Base-by-base conservation (phyloP, 148 eudicot genomes). In the Mesembryanthemum crystallinum region DNA sequence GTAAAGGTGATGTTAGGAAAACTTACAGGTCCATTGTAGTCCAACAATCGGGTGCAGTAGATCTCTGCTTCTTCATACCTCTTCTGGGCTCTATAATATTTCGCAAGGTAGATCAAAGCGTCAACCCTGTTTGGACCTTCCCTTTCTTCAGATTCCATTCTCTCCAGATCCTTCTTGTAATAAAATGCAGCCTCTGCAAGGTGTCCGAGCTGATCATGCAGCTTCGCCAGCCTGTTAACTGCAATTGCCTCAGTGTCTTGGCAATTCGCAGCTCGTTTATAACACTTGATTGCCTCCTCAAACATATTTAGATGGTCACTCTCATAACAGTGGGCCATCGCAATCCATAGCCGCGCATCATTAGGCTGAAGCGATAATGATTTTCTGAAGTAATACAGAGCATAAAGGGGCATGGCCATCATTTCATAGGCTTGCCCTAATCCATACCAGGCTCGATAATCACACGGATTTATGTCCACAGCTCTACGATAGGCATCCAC, bases 371-470 rank as follows among this genome's bases (percentile, higher is more conserved):
- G 83, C 73, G 83, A 88, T 8, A 92, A 91, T 20, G 99, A 89
- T 78, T 91, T 96, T 67, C 77, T 86, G 81, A 92, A 96, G 78
- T 92, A 95, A 82, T 92, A 85, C 39, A 96, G 87, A 0, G 99
- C 98, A 75, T 96, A 96, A 60, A 86, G 86, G 49, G 99, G 98
- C 98, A 92, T 92, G 23, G 85, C 89, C 93, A 91, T 88, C 97
- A 96, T 96, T 78, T 96, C 99, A 83, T 96, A 96, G 5, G 99
- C 98, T 84, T 96, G 99, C 3, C 99, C 99, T 82, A 96, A 86
- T 17, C 99, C 99, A 76, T 96, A 96, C 99, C 99, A 96, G 1
- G 99, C 98, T 66, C 98, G 88, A 84, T 92, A 96, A 82, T 96
- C 98, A 81, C 97, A 86, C 21, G 98, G 85, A 69, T 88, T 89